These are phyloP conservation scores for Benincasa hispida DNA, from an alignment of 306 rosid genomes.

Conservation along the genomic window DNA sequence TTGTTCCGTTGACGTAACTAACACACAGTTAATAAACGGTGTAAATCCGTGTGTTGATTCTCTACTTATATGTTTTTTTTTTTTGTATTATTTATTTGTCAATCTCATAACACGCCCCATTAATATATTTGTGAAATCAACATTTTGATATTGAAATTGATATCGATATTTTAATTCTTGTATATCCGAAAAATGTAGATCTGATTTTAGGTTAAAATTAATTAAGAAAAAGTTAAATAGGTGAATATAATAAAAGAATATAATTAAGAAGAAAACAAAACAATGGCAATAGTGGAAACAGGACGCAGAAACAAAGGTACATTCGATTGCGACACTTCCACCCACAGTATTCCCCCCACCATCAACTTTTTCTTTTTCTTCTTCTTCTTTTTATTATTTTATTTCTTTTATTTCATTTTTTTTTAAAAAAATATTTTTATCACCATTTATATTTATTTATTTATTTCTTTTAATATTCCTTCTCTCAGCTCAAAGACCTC, in stretches of 20 bases:
- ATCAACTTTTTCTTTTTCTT: slow-evolving; percentile 16
- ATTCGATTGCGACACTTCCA: slow-evolving; percentile 70
- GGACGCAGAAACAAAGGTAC: slow-evolving; percentile 29
- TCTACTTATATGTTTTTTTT: too few relatives aligned
- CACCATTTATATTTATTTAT: slow-evolving; percentile 17
- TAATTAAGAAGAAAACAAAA: slow-evolving; percentile 4
- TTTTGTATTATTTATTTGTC: too few relatives aligned
- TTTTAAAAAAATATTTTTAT: background rate
- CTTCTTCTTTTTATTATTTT: slow-evolving; percentile 27
- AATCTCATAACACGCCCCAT: too few relatives aligned
- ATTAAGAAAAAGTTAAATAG: background rate
- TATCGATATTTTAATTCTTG: too few relatives aligned
- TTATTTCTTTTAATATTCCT: slow-evolving; percentile 7
- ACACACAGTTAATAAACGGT: too few relatives aligned
- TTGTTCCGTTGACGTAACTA: too few relatives aligned
- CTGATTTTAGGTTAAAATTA: background rate
- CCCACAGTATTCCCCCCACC: slow-evolving; percentile 51
- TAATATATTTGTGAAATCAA: too few relatives aligned
- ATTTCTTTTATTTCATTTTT: background rate
- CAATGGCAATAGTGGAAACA: slow-evolving; percentile 5
- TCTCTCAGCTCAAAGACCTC: slow-evolving; percentile 1
- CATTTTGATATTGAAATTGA: too few relatives aligned
- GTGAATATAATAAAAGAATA: background rate
- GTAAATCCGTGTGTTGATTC: too few relatives aligned
- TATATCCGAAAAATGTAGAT: background rate